These are phyloP conservation scores for Backusella mclennaniae DNA, from an alignment of 192 early-diverging fungal species.

Conservation along the genomic window DNA sequence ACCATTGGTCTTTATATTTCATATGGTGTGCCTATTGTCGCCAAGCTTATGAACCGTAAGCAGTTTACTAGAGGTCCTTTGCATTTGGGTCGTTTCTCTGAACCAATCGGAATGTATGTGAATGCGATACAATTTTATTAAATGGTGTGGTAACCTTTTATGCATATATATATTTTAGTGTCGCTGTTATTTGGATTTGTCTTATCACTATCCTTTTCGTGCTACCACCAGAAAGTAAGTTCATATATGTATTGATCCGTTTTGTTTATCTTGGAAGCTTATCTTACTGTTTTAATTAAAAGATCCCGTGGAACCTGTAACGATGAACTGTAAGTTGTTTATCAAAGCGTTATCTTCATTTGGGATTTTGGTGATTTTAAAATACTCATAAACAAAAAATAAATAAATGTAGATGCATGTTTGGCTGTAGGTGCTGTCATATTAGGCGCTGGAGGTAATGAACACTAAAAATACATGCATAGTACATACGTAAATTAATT, in stretches of 20 bases:
- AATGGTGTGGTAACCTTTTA: neutral
- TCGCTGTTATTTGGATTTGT: neutral
- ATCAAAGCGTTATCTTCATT: neutral
- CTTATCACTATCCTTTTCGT: neutral
- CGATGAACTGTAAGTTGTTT: neutral
- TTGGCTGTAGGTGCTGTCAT: neutral
- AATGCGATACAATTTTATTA: neutral
- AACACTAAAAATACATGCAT: neutral
- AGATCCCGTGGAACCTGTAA: neutral
- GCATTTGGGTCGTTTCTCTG: neutral
- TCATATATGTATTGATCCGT: neutral
- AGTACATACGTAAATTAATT: neutral
- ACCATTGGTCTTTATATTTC: constrained; percentile 54
- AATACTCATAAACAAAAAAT: neutral
- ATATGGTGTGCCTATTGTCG: constrained; percentile 38
- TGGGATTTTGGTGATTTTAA: neutral
- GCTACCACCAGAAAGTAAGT: neutral
- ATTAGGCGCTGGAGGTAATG: neutral
- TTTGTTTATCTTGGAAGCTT: neutral
- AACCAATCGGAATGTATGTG: neutral
- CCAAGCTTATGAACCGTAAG: constrained; percentile 23
- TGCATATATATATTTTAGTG: neutral
- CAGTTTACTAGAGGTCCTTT: constrained; percentile 23
- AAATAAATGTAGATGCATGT: neutral
- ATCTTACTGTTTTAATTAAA: neutral